Percentiles rank a stretch among this genome's conserved stretches.
Conservation (phyloP, 352 stramenopile species). For the Globisporangium nunn region DNA sequence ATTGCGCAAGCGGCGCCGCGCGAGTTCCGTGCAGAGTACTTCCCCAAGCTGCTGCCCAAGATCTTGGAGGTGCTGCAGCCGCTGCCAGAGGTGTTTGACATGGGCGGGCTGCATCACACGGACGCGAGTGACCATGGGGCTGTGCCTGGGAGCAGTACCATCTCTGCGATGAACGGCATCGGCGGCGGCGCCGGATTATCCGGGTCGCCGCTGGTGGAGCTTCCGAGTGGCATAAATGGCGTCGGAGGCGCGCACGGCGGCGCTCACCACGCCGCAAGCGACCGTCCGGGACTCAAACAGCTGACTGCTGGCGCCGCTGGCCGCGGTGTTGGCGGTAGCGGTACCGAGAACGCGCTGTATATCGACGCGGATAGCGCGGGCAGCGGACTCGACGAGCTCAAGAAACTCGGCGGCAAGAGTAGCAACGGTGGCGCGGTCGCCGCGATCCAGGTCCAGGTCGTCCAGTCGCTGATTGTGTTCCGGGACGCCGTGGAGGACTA, state of each 20-base stretch:
- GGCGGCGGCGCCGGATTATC: slow-evolving; percentile 2
- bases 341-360: background rate
- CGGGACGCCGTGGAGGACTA: slow-evolving; percentile 90
- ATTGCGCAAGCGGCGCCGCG: slow-evolving; percentile 65
- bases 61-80: slow-evolving; percentile 81
- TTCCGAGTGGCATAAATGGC: background rate
- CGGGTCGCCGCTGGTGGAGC: slow-evolving; percentile 3
- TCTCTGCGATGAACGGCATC: background rate
- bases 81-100: slow-evolving; percentile 71
- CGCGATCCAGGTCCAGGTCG: slow-evolving; percentile 72
- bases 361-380: background rate
- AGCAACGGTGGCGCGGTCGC: slow-evolving; percentile 19
- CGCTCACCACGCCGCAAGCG: slow-evolving; percentile 10
- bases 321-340: background rate
- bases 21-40: slow-evolving; percentile 81
- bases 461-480: slow-evolving; percentile 89
- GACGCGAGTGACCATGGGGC: slow-evolving; percentile 16
- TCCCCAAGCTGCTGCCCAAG: slow-evolving; percentile 85
- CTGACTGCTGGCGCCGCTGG: background rate
- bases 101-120: slow-evolving; percentile 27
- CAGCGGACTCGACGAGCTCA: slow-evolving; percentile 14
- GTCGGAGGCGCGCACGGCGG: background rate
- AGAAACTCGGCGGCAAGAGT: slow-evolving; percentile 13
- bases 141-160: background rate
- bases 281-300: background rate